phyloP scores from a whole-genome alignment of 345 rosid genomes.

The Boechera divaricarpa region DNA sequence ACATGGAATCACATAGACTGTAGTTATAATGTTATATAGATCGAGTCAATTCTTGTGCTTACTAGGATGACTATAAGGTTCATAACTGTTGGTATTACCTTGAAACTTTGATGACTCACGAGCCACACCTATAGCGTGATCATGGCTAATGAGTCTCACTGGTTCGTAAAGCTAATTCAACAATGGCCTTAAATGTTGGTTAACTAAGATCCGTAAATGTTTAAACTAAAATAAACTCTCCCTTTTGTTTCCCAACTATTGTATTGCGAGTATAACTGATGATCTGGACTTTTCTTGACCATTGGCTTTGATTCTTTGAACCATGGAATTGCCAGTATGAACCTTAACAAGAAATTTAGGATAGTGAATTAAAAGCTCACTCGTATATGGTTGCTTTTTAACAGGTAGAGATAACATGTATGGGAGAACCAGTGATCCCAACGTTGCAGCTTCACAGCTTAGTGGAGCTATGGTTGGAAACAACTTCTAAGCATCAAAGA shows the following conservation, averaged over 20 bases:
- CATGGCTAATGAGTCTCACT: slow-evolving; percentile 10
- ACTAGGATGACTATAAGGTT: background rate
- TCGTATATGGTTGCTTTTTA: background rate
- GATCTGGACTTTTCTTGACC: background rate
- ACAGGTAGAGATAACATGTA: slow-evolving; percentile 87
- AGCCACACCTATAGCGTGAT: background rate
- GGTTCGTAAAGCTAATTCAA: background rate
- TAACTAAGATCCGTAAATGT: background rate
- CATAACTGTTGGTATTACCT: slow-evolving; percentile 17
- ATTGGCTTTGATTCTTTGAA: background rate
- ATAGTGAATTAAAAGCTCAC: slow-evolving; percentile 5
- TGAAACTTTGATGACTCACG: background rate
- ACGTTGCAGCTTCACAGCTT: slow-evolving; percentile 66
- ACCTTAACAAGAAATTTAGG: background rate
- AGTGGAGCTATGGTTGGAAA: slow-evolving; percentile 79
- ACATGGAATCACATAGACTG: background rate
- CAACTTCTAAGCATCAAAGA: slow-evolving; percentile 60
- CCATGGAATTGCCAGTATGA: background rate
- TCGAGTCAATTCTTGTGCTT: background rate
- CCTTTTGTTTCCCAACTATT: background rate
- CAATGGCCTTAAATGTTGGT: background rate
- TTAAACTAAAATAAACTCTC: slow-evolving; percentile 2
- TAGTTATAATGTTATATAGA: background rate
- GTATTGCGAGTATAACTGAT: background rate
- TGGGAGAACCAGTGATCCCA: slow-evolving; percentile 83